Percentiles rank a stretch among this genome's conserved stretches.
phyloP scores from a whole-genome alignment of 768 basidiomycete genomes.

The Amanita pseudoporphyria region DNA sequence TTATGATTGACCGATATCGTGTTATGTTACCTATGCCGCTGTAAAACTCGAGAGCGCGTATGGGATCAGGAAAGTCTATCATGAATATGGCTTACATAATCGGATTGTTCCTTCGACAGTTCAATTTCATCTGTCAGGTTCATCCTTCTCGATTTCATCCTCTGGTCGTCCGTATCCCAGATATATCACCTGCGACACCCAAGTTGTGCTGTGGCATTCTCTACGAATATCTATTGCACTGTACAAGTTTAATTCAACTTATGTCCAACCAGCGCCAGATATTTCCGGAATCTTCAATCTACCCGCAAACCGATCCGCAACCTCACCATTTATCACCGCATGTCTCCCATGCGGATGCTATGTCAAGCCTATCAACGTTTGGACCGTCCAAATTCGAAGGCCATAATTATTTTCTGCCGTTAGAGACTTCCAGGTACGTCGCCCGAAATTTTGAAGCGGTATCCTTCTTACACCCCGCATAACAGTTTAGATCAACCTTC shows the following conservation, averaged over 20 bases:
- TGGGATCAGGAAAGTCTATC: slow-evolving; percentile 1
- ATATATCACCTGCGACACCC: slow-evolving; percentile 10
- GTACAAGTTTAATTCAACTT: slow-evolving; percentile 4
- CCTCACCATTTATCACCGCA: not conserved
- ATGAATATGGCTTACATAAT: slow-evolving; percentile 6
- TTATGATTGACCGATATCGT: not conserved
- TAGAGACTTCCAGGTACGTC: slow-evolving; percentile 5
- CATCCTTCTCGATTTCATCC: not conserved
- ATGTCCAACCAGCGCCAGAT: slow-evolving; percentile 1
- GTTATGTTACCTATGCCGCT: slow-evolving; percentile 61
- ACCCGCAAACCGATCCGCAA: not conserved
- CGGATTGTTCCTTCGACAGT: not conserved
- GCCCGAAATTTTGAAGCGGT: slow-evolving; percentile 8
- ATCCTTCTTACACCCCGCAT: not conserved
- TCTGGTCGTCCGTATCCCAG: too few species aligned
- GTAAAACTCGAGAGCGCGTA: slow-evolving; percentile 58
- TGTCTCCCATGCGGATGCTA: not conserved
- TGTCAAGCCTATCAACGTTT: not conserved
- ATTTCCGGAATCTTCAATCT: not conserved
- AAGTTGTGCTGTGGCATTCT: slow-evolving; percentile 9
- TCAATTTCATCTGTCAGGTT: not conserved
- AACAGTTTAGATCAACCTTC: slow-evolving; percentile 11
- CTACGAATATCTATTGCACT: not conserved
- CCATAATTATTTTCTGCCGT: slow-evolving; percentile 6
- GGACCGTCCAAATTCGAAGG: not conserved